Conservation (phyloP, 1,284 basidiomycete species). For the Mycena citricolor region DNA sequence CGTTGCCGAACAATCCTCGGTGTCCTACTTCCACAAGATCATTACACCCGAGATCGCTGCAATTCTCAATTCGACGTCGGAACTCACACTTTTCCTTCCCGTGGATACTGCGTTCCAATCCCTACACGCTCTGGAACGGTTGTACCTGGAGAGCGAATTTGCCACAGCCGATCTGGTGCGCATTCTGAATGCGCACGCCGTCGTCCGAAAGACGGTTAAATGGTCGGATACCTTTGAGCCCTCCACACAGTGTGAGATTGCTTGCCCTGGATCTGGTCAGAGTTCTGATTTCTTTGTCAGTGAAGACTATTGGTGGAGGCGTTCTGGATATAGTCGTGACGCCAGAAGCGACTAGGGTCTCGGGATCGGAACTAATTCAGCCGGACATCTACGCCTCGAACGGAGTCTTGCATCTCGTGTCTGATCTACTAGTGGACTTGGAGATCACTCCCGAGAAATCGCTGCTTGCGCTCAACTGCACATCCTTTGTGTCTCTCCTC, state of each 20-base stretch:
- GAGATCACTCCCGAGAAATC: constrained; percentile 91
- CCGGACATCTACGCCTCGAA: constrained; percentile 92
- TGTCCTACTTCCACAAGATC: constrained; percentile 72
- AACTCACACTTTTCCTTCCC: constrained; percentile 90
- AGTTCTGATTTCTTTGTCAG: constrained; percentile 41
- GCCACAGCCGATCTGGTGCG: constrained; percentile 76
- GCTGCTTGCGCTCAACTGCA: constrained; percentile 86
- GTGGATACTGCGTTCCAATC: constrained; percentile 76
- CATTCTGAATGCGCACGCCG: constrained; percentile 78
- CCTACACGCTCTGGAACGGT: constrained; percentile 66
- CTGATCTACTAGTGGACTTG: constrained; percentile 78
- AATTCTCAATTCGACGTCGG: constrained; percentile 62
- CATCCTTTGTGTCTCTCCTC: constrained; percentile 84
- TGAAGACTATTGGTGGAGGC: constrained; percentile 70
- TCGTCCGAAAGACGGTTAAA: constrained; percentile 53
- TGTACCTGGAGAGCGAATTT: constrained; percentile 86
- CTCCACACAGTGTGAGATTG: constrained; percentile 52
- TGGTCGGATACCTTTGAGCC: constrained; percentile 66
- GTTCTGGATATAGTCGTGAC: constrained; percentile 59
- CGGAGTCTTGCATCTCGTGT: constrained; percentile 90
- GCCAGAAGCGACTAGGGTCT: constrained; percentile 59
- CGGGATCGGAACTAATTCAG: constrained; percentile 62
- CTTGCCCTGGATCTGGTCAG: constrained; percentile 6
- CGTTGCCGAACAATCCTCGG: constrained; percentile 53
- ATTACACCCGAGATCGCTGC: constrained; percentile 55